Percentiles rank a stretch among this genome's conserved stretches.
These are phyloP conservation scores for Emericellopsis atlantica DNA, from an alignment of 2,329 filamentous ascomycete genomes.

Conservation along the genomic window DNA sequence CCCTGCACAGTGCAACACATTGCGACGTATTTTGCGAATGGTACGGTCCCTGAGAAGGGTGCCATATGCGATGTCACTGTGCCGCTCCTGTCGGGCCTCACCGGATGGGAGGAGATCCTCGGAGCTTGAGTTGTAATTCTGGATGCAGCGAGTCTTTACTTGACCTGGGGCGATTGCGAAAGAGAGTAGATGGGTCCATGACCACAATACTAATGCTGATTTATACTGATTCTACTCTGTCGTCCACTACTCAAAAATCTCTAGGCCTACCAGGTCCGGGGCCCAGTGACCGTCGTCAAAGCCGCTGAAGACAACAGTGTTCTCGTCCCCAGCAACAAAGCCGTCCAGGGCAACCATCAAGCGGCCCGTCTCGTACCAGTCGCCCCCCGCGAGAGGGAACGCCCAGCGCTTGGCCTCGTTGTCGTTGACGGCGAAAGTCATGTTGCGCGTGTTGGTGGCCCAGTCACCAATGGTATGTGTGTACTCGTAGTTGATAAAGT, in stretches of 20 bases:
- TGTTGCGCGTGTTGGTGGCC: slow-evolving; percentile 34
- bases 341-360: slow-evolving; percentile 30
- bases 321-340: slow-evolving; percentile 25
- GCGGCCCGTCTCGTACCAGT: slow-evolving; percentile 36
- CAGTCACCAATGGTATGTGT: slow-evolving; percentile 16
- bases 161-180: no score
- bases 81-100: slow-evolving; percentile 3
- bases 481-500: slow-evolving; percentile 40
- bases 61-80: slow-evolving; percentile 6
- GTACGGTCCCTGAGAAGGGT: slow-evolving; percentile 4
- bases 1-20: no score
- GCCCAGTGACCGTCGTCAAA: slow-evolving; percentile 15
- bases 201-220: no score
- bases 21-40: slow-evolving; percentile 6
- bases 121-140: neutral
- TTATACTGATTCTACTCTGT: no score
- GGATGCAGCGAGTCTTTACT: no score
- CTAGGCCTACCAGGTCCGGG: slow-evolving; percentile 30
- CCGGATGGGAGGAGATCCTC: slow-evolving; percentile 11
- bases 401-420: slow-evolving; percentile 27
- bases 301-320: slow-evolving; percentile 20
- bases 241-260: neutral
- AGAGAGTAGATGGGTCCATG: no score
- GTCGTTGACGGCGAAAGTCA: slow-evolving; percentile 34
- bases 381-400: slow-evolving; percentile 33